Conservation (phyloP, 768 basidiomycete genomes). For the Boletus rubroflammeus region DNA sequence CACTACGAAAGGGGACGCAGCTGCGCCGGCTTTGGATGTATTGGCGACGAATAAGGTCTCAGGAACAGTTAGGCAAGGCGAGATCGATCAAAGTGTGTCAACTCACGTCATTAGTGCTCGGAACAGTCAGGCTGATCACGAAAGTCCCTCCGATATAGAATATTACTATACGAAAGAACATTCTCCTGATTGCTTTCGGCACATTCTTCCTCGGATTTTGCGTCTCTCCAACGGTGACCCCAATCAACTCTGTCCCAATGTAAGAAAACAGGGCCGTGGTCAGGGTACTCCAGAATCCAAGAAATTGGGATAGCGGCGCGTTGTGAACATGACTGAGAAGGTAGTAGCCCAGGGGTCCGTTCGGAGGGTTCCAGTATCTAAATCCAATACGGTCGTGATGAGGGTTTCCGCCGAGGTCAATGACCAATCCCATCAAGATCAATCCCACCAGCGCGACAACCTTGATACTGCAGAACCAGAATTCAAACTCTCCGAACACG, state of each 20-base stretch:
- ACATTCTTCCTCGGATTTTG: slow-evolving; percentile 44
- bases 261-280: slow-evolving; percentile 31
- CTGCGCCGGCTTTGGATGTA: slow-evolving; percentile 28
- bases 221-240: slow-evolving; percentile 33
- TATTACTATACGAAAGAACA: slow-evolving; percentile 32
- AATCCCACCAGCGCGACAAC: slow-evolving; percentile 41
- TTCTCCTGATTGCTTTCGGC: slow-evolving; percentile 39
- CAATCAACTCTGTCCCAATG: slow-evolving; percentile 41
- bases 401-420: slow-evolving; percentile 51
- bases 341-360: slow-evolving; percentile 23
- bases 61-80: slow-evolving; percentile 11
- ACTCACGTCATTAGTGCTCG: slow-evolving; percentile 35
- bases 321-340: slow-evolving; percentile 32
- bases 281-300: slow-evolving; percentile 33
- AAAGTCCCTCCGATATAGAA: slow-evolving; percentile 34
- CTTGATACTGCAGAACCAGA: slow-evolving; percentile 49
- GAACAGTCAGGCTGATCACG: slow-evolving; percentile 41
- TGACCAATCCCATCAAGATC: slow-evolving; percentile 46
- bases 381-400: slow-evolving; percentile 42
- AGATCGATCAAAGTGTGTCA: slow-evolving; percentile 11
- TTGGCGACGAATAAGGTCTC: slow-evolving; percentile 27
- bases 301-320: slow-evolving; percentile 33
- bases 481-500: slow-evolving; percentile 56
- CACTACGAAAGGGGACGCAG: slow-evolving; percentile 40
- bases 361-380: slow-evolving; percentile 40